Evolutionary conservation across 2,329 filamentous ascomycete species (phyloP).

Genomic region (Calonectria leucothoes): DNA sequence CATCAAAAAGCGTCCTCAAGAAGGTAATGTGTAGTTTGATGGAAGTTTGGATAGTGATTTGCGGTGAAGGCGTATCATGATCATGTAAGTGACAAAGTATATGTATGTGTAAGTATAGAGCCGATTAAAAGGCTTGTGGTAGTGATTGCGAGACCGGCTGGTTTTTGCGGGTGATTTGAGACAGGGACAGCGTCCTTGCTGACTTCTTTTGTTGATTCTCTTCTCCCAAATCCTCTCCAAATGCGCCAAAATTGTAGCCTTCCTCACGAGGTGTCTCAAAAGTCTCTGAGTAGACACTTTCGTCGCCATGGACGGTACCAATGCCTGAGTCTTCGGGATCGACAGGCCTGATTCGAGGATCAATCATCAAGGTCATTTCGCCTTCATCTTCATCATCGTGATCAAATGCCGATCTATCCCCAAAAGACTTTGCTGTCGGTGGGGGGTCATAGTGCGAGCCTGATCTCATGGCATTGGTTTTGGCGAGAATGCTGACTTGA

Average conservation of each 20-base stretch:
- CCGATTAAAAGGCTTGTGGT: conserved; percentile 39
- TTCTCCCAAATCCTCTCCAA: conserved; percentile 56
- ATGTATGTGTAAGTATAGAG: neutral
- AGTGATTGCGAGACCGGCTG: conserved; percentile 35
- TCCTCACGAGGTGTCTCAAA: conserved; percentile 66
- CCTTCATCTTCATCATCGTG: conserved; percentile 53
- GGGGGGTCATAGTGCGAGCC: conserved; percentile 43
- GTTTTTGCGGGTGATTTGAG: conserved; percentile 62
- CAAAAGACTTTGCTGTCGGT: conserved; percentile 50
- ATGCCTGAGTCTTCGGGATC: conserved; percentile 52
- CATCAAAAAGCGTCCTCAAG: conserved; percentile 6
- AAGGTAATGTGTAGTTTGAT: neutral
- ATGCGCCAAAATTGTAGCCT: conserved; percentile 52
- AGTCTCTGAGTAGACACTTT: conserved; percentile 59
- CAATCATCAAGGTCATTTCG: conserved; percentile 29
- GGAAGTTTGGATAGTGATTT: neutral
- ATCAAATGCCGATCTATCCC: conserved; percentile 55
- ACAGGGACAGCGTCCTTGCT: conserved; percentile 73
- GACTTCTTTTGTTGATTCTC: conserved; percentile 61
- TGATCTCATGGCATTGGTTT: conserved; percentile 42
- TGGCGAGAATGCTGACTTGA: conserved; percentile 60
- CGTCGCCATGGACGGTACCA: conserved; percentile 51
- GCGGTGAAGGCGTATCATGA: conserved; percentile 12
- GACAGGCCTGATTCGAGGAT: conserved; percentile 29
- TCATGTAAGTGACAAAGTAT: conserved; percentile 4